Evolutionary conservation across 768 basidiomycete genomes (phyloP).

Genomic region (Ramaria sp.): DNA sequence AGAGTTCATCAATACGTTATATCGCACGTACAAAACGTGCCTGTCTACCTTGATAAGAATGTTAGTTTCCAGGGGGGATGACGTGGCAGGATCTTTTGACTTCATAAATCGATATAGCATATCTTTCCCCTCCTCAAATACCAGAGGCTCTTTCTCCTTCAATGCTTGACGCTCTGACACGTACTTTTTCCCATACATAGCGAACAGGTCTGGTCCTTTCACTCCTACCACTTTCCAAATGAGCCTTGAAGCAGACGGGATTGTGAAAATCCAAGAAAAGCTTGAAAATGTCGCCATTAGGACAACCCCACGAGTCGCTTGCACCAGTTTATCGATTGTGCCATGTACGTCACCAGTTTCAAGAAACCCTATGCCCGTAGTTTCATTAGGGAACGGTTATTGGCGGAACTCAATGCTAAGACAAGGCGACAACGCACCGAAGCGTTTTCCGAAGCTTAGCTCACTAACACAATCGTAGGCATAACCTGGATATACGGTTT

Average conservation of each 20-base stretch:
- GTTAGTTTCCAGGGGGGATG: not conserved
- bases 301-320: not conserved
- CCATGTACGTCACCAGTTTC: no score
- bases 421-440: not conserved
- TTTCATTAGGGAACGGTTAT: not conserved
- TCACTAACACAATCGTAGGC: slow-evolving; percentile 1
- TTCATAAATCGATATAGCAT: slow-evolving; percentile 6
- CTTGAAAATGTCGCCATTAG: not conserved
- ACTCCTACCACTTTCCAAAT: not conserved
- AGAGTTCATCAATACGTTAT: not conserved
- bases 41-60: not conserved
- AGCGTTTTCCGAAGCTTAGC: slow-evolving; percentile 1
- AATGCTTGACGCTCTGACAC: not conserved
- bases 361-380: no score
- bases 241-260: not conserved
- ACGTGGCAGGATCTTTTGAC: not conserved
- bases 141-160: not conserved
- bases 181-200: not conserved
- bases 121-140: slow-evolving; percentile 7
- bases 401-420: not conserved
- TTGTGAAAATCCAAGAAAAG: not conserved
- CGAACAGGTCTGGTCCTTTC: not conserved
- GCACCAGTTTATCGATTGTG: no score
- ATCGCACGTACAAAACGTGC: not conserved
- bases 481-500: not conserved